Evolutionary conservation across 768 basidiomycete genomes (phyloP).

Genomic region (Suillus discolor): DNA sequence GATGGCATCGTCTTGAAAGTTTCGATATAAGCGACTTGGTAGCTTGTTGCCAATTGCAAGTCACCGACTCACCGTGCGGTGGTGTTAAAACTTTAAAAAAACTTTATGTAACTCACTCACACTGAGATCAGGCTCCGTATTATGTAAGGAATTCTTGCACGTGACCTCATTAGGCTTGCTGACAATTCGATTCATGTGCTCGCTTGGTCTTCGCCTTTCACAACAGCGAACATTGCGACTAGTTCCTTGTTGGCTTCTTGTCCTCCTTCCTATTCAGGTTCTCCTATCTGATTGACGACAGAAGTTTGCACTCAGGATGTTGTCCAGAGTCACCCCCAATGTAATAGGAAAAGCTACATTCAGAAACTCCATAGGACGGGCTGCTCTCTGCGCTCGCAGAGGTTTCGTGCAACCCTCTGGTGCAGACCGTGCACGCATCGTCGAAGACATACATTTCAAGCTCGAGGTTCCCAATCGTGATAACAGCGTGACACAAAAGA

Average conservation of each 20-base stretch:
- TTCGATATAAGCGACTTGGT: background rate
- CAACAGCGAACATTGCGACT: conserved; percentile 1
- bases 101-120: background rate
- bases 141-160: background rate
- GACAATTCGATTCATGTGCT: background rate
- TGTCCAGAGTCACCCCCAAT: conserved; percentile 55
- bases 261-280: conserved; percentile 18
- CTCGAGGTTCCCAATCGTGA: conserved; percentile 65
- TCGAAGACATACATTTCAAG: conserved; percentile 85
- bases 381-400: conserved; percentile 41
- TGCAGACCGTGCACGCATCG: conserved; percentile 77
- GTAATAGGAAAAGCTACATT: conserved; percentile 29
- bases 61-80: background rate
- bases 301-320: conserved; percentile 40
- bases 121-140: background rate
- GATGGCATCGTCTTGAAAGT: background rate
- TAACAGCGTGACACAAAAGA: conserved; percentile 56
- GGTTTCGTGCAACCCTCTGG: conserved; percentile 80
- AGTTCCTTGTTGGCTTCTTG: conserved; percentile 9
- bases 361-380: conserved; percentile 25
- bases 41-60: background rate
- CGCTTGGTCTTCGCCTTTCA: conserved; percentile 3
- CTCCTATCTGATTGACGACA: conserved; percentile 5
- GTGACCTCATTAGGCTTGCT: conserved; percentile 2
- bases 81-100: background rate